Evolutionary conservation across 225 moss, liverwort and hornwort species (phyloP).

Genomic region (Polytrichum formosum): DNA sequence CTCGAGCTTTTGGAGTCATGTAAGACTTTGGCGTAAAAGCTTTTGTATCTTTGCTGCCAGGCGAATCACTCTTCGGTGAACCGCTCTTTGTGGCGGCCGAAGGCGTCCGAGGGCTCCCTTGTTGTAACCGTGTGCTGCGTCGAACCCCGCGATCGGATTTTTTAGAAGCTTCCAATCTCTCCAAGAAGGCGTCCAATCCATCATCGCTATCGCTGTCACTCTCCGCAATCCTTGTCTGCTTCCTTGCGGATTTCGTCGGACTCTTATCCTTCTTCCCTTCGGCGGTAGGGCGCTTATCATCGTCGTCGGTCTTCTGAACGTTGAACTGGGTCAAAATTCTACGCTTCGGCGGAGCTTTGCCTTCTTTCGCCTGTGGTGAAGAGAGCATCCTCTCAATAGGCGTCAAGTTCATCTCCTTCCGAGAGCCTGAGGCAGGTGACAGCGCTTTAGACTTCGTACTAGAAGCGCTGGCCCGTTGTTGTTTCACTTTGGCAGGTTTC

Average conservation of each 20-base stretch:
- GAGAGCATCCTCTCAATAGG: not conserved
- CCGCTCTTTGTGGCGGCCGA: no score
- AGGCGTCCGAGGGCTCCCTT: no score
- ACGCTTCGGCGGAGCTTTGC: not conserved
- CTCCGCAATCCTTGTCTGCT: not conserved
- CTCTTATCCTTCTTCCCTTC: no score
- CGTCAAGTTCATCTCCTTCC: not conserved
- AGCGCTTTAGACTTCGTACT: not conserved
- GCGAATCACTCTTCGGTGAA: no score
- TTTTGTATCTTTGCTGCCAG: no score
- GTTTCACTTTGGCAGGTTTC: not conserved
- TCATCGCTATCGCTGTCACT: slow-evolving; percentile 4
- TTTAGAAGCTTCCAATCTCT: not conserved
- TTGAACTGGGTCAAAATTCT: not conserved
- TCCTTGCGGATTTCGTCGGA: not conserved
- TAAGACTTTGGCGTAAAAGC: no score
- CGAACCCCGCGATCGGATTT: not conserved
- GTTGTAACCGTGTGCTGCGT: slow-evolving; percentile 7
- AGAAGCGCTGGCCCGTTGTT: not conserved
- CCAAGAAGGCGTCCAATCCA: not conserved
- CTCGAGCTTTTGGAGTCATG: no score
- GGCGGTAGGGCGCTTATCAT: not conserved
- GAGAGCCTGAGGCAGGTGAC: not conserved
- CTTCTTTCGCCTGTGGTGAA: not conserved
- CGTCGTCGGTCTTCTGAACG: not conserved